Base-by-base conservation (phyloP, 2,329 filamentous ascomycete genomes). In the Spiromastix sp. region DNA sequence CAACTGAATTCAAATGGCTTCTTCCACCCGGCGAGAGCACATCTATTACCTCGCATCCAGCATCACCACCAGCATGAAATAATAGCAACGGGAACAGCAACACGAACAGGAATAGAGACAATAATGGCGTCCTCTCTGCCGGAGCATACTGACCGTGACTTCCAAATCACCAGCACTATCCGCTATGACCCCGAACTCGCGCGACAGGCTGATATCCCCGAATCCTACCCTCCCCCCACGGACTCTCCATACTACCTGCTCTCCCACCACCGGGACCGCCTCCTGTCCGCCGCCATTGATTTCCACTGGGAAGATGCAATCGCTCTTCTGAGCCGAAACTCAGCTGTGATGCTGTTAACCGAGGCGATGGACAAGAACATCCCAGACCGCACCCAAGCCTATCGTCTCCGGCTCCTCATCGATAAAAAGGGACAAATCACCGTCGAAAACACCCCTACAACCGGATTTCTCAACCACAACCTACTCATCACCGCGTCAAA, bases 221-320 rank as follows among this genome's bases (percentile, higher is more conserved):
- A 40, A 16, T 46, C 42, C 38, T 57, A 67, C 22, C 58, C 63
- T 7, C 39, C 48, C 40, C 56, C 58, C 36, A 47, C 50, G 21
- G 55, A 53, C 5, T 82, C 76, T 6, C 72, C 79, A 0, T 78
- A 85, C 47, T 93, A 93, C 57, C 85, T 93, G 70, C 71, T 91
- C 11, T 68, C 77, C 39, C 79, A 79, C 46, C 86, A 94, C 55
- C 74, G 77, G 30, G 81, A 87, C 53, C 79, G 86, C 35, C 72
- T 94, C 53, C 66, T 85, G n/a, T 70, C 66, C 48, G 66, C 70
- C 28, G 66, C 70, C 16, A 51, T 61, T 42, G 59, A 68, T 44
- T 69, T 72, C 46, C 52, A 62, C 28, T 72, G 70, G 62, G 18
- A 42, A 4, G 34, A 47, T n/a, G 57, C 59, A 11, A 30, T 51